Evolutionary conservation across 1,284 basidiomycete species (phyloP), one percentile per base, ranked within the genome.

Genomic region (Takashimella tepidaria): DNA sequence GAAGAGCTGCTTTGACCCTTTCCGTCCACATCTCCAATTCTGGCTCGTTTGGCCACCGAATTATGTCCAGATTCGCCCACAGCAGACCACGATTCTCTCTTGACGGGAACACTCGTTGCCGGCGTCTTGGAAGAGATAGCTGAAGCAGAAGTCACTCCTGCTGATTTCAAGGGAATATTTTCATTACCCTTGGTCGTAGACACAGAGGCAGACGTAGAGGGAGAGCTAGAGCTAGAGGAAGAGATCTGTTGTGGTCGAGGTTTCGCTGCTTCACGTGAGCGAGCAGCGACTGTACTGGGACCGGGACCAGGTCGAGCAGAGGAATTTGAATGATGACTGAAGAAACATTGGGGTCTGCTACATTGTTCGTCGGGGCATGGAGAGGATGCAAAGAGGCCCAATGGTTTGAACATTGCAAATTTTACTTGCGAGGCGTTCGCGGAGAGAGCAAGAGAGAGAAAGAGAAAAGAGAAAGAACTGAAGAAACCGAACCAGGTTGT

Each of bases 291-390:
- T 8, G 31, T 16, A 16, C 10, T 37, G 23, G 21, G 49, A 13
- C 44, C 47, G 45, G n/a, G 50, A 10, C 13, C 42, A 8, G 21
- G 42, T 5, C 51, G 51, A 4, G 56, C 52, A 22, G 58, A 49
- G 26, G 54, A 45, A 44, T 53, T 48, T 16, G 53, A 55, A 51
- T 72, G 70, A 51, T 72, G 70, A 2, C 54, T 41, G 56, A 73
- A 73, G 48, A 69, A 57, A 47, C 70, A 73, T 46, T 55, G 53
- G 1, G 58, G 54, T 16, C 69, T 55, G 3, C 47, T 45, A 48
- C 70, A 73, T 1, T 53, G 31, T 11, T 49, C 23, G 27, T 69
- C 68, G 3, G 70, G 69, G 53, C 70, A 73, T 46, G 27, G 43
- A 6, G 57, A 52, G 2, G 49, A 27, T 6, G 45, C 21, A 31